A percentile compares a stretch with the other conserved stretches of the same genome.
Evolutionary conservation across 1,139 yeast genomes (phyloP).

Genomic region (Debaryomycetaceae sp.): DNA sequence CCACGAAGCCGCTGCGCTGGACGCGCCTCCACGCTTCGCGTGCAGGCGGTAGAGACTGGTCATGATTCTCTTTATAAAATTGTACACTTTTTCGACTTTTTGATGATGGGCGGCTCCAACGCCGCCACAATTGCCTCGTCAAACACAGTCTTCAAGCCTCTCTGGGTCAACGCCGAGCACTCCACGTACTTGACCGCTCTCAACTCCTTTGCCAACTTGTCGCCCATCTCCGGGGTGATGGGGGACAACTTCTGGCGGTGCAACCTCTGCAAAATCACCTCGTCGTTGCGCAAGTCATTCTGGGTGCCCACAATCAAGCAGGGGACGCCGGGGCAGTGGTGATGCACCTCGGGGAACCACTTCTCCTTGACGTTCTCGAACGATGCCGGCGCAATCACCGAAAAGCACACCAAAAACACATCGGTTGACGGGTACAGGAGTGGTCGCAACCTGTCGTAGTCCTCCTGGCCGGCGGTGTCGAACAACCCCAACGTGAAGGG

Average conservation of each 20-base stretch:
- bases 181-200: slow-evolving; percentile 96
- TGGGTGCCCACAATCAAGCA: slow-evolving; percentile 96
- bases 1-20: no score
- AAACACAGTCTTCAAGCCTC: slow-evolving; percentile 91
- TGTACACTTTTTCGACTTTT: slow-evolving; percentile 79
- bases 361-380: slow-evolving; percentile 96
- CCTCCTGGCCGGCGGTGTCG: slow-evolving; percentile 99
- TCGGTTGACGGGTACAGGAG: slow-evolving; percentile 95
- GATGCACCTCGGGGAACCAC: slow-evolving; percentile 98
- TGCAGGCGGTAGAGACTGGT: no score
- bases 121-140: slow-evolving; percentile 98
- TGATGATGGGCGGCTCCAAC: slow-evolving; percentile 83
- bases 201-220: slow-evolving; percentile 85
- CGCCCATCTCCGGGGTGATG: slow-evolving; percentile 83
- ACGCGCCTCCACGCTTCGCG: no score
- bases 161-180: slow-evolving; percentile 96
- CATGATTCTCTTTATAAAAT: slow-evolving; percentile 49
- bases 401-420: slow-evolving; percentile 90
- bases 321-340: slow-evolving; percentile 97
- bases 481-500: slow-evolving; percentile 94
- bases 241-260: slow-evolving; percentile 89
- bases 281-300: slow-evolving; percentile 90
- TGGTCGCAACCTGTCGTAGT: slow-evolving; percentile 95
- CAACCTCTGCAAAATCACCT: slow-evolving; percentile 81
- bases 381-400: slow-evolving; percentile 95